Conservation (phyloP, 2,329 filamentous ascomycete genomes). For the Penicillium sp. region DNA sequence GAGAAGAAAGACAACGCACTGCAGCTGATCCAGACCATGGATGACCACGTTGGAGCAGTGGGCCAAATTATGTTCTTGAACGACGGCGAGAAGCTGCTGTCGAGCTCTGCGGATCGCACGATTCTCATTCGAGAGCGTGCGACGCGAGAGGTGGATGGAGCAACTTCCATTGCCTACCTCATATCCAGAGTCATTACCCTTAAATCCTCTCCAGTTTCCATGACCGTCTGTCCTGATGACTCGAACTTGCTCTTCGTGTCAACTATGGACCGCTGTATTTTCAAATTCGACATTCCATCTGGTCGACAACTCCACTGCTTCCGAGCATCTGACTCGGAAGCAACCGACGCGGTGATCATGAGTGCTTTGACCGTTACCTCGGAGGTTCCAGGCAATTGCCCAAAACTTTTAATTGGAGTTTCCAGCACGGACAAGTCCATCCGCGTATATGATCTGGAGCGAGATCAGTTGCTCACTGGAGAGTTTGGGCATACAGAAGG, state of each 20-base stretch:
- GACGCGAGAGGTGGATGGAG: slow-evolving; percentile 56
- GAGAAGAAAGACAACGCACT: slow-evolving; percentile 59
- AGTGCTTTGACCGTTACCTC: slow-evolving; percentile 66
- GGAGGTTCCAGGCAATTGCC: slow-evolving; percentile 56
- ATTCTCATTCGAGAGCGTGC: slow-evolving; percentile 78
- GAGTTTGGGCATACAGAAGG: slow-evolving; percentile 96
- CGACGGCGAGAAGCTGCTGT: slow-evolving; percentile 70
- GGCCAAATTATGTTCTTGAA: slow-evolving; percentile 72
- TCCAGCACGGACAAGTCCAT: slow-evolving; percentile 97
- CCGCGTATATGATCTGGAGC: slow-evolving; percentile 77
- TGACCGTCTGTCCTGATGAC: slow-evolving; percentile 67
- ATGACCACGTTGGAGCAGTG: slow-evolving; percentile 87
- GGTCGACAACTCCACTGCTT: slow-evolving; percentile 72
- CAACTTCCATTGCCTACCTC: slow-evolving; percentile 69
- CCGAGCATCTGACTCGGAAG: slow-evolving; percentile 77
- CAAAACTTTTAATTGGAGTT: slow-evolving; percentile 74
- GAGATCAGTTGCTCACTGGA: slow-evolving; percentile 73
- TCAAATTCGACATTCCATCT: slow-evolving; percentile 60
- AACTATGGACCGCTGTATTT: slow-evolving; percentile 61
- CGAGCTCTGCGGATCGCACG: slow-evolving; percentile 84
- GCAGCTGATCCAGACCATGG: slow-evolving; percentile 82
- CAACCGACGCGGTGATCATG: slow-evolving; percentile 76
- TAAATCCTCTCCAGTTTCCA: slow-evolving; percentile 83
- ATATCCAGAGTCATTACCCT: slow-evolving; percentile 74
- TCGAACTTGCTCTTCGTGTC: slow-evolving; percentile 57